phyloP scores from a whole-genome alignment of 1,284 basidiomycete genomes.

The Farysia itapuensis region DNA sequence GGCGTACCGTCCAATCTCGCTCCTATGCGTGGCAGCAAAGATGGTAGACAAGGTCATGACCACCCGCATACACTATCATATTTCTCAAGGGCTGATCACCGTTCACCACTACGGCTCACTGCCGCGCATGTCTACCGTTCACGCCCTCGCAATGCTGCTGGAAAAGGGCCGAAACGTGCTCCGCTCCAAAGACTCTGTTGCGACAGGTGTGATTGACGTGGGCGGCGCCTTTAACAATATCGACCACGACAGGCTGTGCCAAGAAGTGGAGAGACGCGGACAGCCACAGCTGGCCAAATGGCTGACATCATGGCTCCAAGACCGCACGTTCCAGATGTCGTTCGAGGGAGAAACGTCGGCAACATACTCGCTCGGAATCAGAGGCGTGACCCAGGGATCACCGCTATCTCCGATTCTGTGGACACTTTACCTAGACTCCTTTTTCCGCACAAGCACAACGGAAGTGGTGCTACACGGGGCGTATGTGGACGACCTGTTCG shows the following conservation, averaged over 20 bases:
- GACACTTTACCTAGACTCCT: background rate
- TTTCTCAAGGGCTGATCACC: slow-evolving; percentile 62
- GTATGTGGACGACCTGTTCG: slow-evolving; percentile 2
- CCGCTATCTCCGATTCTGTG: slow-evolving; percentile 1
- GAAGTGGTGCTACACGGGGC: background rate
- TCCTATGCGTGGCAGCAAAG: background rate
- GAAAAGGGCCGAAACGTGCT: slow-evolving; percentile 1
- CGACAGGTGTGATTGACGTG: background rate
- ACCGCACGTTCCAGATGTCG: background rate
- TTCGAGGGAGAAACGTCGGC: background rate
- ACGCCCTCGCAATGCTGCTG: background rate
- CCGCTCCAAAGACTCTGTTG: background rate
- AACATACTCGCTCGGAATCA: background rate
- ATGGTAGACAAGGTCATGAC: background rate
- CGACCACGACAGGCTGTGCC: background rate
- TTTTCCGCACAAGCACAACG: background rate
- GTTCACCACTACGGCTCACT: background rate
- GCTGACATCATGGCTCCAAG: background rate
- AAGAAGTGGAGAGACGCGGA: background rate
- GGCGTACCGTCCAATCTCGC: slow-evolving; percentile 1
- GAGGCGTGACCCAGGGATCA: background rate
- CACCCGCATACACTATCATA: background rate
- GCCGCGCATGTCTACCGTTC: background rate
- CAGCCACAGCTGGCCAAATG: background rate
- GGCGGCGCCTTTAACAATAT: slow-evolving; percentile 1